Conservation (phyloP, 768 basidiomycete species). For the Termitomyces sp. region DNA sequence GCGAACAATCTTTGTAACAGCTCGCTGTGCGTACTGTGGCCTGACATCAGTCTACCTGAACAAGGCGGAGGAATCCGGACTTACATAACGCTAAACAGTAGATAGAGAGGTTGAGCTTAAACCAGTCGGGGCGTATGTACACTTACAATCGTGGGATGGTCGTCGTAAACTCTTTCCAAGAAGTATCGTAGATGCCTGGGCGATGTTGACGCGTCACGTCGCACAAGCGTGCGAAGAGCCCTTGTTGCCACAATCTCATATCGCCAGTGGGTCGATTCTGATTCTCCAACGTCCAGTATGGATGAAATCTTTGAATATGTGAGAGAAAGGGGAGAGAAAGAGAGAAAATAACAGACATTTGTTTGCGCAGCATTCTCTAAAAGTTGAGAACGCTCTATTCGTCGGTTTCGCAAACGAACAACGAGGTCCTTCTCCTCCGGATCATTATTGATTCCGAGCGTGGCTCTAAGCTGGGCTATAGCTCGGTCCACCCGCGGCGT, state of each 20-base stretch:
- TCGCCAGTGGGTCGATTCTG: constrained; percentile 71
- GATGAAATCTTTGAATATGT: constrained; percentile 26
- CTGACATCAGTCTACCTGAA: not conserved
- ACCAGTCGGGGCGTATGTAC: not conserved
- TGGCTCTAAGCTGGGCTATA: constrained; percentile 31
- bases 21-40: constrained; percentile 63
- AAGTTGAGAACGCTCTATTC: constrained; percentile 38
- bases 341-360: constrained; percentile 35
- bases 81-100: constrained; percentile 52
- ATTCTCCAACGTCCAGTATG: constrained; percentile 57
- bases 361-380: constrained; percentile 38
- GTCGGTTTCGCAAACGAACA: constrained; percentile 37
- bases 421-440: constrained; percentile 37
- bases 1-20: constrained; percentile 72
- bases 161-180: constrained; percentile 55
- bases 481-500: constrained; percentile 38
- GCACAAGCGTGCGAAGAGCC: constrained; percentile 62
- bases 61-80: constrained; percentile 15
- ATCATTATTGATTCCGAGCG: constrained; percentile 23
- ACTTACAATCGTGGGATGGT: constrained; percentile 65
- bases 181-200: constrained; percentile 52
- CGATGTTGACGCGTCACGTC: constrained; percentile 56
- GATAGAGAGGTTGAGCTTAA: not conserved
- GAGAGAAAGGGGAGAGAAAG: not conserved
- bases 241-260: constrained; percentile 71